Base-by-base conservation (phyloP, 805 yeast genomes). In the Ogataea minuta region DNA sequence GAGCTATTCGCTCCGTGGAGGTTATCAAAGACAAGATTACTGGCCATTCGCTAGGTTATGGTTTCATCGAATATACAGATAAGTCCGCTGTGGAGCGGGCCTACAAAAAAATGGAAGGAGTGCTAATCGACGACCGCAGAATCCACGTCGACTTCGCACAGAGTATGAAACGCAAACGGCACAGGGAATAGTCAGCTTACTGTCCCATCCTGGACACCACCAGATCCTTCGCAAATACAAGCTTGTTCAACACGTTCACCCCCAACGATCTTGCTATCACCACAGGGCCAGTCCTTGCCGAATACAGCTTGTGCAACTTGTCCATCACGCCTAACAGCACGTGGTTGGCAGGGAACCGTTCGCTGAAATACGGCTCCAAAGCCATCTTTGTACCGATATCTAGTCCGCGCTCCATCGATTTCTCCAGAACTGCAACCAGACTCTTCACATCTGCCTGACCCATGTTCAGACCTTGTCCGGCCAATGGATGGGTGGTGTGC, bases 401-500 rank as follows among this genome's bases (percentile, higher is more conserved):
- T 42, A 85, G 70, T 0, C 99, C 99, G 31, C 96, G 70, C 28
- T 68, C 67, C 2, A 76, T 65, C 0, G 95, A 95, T 8, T 46
- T 67, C 48, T 86, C 95, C 19, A 93, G 55, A 0, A 91, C 85
- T 2, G 58, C 66, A 1, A 82, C 79, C 21, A 93, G 68, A 2
- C 81, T 67, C 42, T 81, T 79, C 2, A 87, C 96, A 59, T 93
- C 99, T 19, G 84, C 81, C 60, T 90, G 97, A 14, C 99, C 99
- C 96, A 91, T 89, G 62, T 93, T 93, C 41, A 93, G 73, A 17
- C 99, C 99, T 64, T 93, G 99, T 8, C 99, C 99, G 4, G 97
- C 97, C 44, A 93, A 70, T 2, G 99, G 99, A 60, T 93, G 98
- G 1, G 96, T 87, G 0, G 97, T 84, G 54, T 93, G 99, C 0